These are phyloP conservation scores for Aureobasidium vineae DNA, from an alignment of 2,329 filamentous ascomycete species.

Conservation along the genomic window DNA sequence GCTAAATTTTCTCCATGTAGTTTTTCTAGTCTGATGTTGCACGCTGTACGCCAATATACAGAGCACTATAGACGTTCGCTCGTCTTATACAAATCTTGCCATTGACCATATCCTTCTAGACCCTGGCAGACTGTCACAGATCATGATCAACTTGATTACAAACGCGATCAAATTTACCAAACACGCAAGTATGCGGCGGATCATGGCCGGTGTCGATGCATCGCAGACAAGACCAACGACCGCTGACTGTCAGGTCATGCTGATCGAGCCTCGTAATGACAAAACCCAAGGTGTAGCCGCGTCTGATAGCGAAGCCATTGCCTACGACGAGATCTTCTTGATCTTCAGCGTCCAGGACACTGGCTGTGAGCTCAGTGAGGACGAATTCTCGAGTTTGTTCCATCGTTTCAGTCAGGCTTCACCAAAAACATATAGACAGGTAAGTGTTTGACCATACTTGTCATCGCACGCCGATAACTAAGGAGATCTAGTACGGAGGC, in stretches of 20 bases:
- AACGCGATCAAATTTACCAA: conserved; percentile 47
- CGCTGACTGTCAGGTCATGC: conserved; percentile 36
- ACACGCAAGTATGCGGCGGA: conserved; percentile 36
- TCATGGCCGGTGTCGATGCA: conserved; percentile 42
- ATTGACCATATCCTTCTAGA: no score
- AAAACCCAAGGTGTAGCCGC: conserved; percentile 21
- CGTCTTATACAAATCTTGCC: no score
- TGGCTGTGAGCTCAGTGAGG: conserved; percentile 38
- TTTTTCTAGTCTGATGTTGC: no score
- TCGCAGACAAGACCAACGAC: conserved; percentile 36
- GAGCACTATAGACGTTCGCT: no score
- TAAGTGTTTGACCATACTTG: background rate
- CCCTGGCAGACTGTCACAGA: no score
- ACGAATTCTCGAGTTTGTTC: conserved; percentile 52
- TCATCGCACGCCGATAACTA: conserved; percentile 33
- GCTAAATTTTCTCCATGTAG: no score
- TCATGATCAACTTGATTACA: conserved; percentile 12
- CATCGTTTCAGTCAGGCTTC: conserved; percentile 55
- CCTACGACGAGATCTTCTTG: conserved; percentile 36
- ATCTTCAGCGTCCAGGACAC: conserved; percentile 39
- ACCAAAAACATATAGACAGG: conserved; percentile 36
- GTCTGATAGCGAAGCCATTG: conserved; percentile 2
- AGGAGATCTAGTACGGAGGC: conserved; percentile 56
- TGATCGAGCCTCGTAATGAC: conserved; percentile 32
- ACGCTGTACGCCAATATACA: no score